Conservation (phyloP, 148 eudicot species). For the Arbutus unedo region DNA sequence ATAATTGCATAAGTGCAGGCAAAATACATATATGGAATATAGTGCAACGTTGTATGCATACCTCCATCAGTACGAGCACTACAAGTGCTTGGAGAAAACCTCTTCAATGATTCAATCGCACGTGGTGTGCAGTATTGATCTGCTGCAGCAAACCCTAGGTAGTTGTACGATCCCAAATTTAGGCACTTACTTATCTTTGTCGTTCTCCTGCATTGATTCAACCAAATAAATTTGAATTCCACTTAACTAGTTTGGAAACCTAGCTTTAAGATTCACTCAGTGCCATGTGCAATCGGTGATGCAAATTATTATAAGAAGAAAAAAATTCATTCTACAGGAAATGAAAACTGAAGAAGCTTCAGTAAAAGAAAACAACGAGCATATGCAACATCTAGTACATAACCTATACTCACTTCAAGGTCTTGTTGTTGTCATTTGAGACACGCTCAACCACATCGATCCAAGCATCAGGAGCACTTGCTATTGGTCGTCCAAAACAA, state of each 20-base stretch:
- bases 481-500: slow-evolving; percentile 91
- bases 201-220: slow-evolving; percentile 60
- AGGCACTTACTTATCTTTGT: slow-evolving; percentile 65
- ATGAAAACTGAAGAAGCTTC: neutral
- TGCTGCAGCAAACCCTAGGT: slow-evolving; percentile 97
- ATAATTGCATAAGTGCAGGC: slow-evolving; percentile 21
- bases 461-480: slow-evolving; percentile 99
- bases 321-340: neutral
- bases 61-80: slow-evolving; percentile 96
- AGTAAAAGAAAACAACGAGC: neutral
- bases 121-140: slow-evolving; percentile 97
- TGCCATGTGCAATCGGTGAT: neutral
- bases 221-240: slow-evolving; percentile 2
- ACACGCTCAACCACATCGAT: slow-evolving; percentile 92
- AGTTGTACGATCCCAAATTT: slow-evolving; percentile 96
- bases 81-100: slow-evolving; percentile 75
- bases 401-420: slow-evolving; percentile 57
- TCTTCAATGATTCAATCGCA: slow-evolving; percentile 68
- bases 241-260: neutral
- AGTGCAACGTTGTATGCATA: slow-evolving; percentile 19
- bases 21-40: neutral
- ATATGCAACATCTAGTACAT: neutral
- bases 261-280: neutral
- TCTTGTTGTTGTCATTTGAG: slow-evolving; percentile 90
- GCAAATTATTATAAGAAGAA: neutral